Evolutionary conservation across 2,329 filamentous ascomycete species (phyloP), one percentile per base, ranked within the genome.

Genomic region (Pyrenophora seminiperda): DNA sequence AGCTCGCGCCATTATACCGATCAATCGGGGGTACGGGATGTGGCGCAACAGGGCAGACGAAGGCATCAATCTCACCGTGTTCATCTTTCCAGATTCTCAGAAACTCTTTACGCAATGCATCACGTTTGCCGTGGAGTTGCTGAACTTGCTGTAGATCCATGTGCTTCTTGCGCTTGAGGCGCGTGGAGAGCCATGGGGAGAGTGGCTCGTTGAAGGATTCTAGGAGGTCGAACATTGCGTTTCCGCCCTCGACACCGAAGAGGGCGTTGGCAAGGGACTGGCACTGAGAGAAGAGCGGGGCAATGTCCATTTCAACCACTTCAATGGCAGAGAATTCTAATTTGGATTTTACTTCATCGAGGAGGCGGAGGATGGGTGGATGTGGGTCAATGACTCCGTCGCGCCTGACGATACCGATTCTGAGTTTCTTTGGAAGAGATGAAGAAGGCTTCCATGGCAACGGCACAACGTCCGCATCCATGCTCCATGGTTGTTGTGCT

Each of bases 1-100:
- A 88, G 48, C 83, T 81, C 0, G 83, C 80, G 0, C 79, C 80
- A 64, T 86, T 85, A 71, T 83, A 88, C 2, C 78, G 74, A 70
- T 88, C 85, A 46, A 85, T 79, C 7, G 79, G 76, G 1, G 84
- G 82, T 0, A 85, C 79, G 0, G 85, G 83, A 66, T 88, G 85
- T 2, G 84, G 83, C 11, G 84, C 84, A 0, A 86, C 75, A 0
- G 85, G 85, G 54, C 80, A 83, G 47, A 88, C 79, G 42, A 88
- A 79, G 0, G 83, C 83, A 72, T 88, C 85, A 6, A 88, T 72
- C 3, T 65, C 67, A 37, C 75, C 67, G 70, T 43, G 70, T 63
- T 6, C 65, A 60, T 60, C 76, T 66, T 54, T 75, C 84, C 85
- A 88, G 45, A 87, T 78, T 19, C 77, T 71, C 41, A 83, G 56